Evolutionary conservation across 192 early-diverging fungal species (phyloP), one percentile per base, ranked within the genome.

Genomic region (Coemansia sp.): DNA sequence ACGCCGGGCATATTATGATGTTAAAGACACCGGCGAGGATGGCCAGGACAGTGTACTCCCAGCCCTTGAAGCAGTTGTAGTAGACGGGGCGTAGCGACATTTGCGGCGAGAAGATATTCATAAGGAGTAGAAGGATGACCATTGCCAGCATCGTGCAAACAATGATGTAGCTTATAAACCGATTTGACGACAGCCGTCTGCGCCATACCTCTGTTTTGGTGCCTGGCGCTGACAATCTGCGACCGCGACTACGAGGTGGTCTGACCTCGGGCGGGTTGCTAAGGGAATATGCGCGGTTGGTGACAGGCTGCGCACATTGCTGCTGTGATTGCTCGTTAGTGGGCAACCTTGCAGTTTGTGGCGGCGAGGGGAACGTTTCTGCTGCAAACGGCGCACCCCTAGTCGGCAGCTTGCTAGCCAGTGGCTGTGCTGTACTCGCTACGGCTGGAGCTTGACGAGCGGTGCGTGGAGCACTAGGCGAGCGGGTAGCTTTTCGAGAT

Each of bases 51-150:
- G 25, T 27, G 11, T 62, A 62, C 37, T 64, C 66, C 66, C 66
- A 68, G 20, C 65, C 66, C 3, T 38, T 43, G 17, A 20, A 31
- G 57, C 72, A 74, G 57, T 74, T 68, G 66, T 64, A 64, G 19
- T 68, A n/a, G 14, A 63, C n/a, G 15, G 20, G 35, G 6, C 36
- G 59, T 14, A 68, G 51, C 22, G 71, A 64, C 71, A 74, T 67
- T 31, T 59, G 20, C 9, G 49, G 51, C 5, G 71, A 67, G 46
- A 74, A 68, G 4, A 67, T 74, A 27, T 38, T 74, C 9, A 49
- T 17, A 14, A 74, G 49, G 10, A 67, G 19, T 25, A 74, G 42
- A 15, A 59, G 2, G 2, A 62, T 29, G 22, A 59, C 8, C 12
- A 47, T 27, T 22, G 22, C 32, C 20, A 39, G 40, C 11, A 62